Evolutionary conservation across 805 yeast species (phyloP).

Genomic region (Starmerella sp.): DNA sequence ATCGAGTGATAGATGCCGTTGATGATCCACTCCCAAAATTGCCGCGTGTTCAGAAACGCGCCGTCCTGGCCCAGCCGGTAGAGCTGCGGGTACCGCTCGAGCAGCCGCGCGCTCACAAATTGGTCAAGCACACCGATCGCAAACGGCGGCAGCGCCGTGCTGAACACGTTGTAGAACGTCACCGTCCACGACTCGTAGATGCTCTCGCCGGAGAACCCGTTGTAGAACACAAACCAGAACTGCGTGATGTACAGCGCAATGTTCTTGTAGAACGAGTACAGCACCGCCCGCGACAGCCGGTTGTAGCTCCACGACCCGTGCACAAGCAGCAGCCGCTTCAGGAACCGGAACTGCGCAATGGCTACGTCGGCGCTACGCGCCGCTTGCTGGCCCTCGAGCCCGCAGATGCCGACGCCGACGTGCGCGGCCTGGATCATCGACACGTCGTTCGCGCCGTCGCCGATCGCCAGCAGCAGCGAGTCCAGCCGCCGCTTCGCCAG

Average conservation of each 20-base stretch:
- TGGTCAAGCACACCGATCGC: constrained; percentile 95
- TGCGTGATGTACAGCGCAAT: constrained; percentile 95
- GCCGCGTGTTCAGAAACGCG: constrained; percentile 75
- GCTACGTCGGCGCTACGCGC: constrained; percentile 97
- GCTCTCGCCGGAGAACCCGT: constrained; percentile 90
- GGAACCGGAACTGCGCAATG: constrained; percentile 85
- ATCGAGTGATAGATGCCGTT: constrained; percentile 95
- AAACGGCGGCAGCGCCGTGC: constrained; percentile 91
- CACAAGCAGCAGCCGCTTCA: constrained; percentile 71
- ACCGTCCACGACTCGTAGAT: constrained; percentile 96
- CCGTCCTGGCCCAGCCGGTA: constrained; percentile 85
- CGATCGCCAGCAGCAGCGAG: constrained; percentile 73
- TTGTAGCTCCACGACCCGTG: constrained; percentile 99
- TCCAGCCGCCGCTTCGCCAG: constrained; percentile 70
- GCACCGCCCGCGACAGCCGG: constrained; percentile 80
- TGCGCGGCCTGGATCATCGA: constrained; percentile 99
- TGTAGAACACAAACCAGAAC: constrained; percentile 91
- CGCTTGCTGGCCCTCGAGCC: constrained; percentile 99
- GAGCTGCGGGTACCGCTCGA: constrained; percentile 85
- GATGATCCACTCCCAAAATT: constrained; percentile 94
- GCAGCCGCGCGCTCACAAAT: constrained; percentile 77
- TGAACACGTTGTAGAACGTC: constrained; percentile 87
- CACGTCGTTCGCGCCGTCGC: constrained; percentile 99
- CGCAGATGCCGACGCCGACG: constrained; percentile 97
- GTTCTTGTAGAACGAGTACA: constrained; percentile 92